Percentiles rank a stretch among this genome's conserved stretches.
Conservation (phyloP, 768 basidiomycete species). For the Lactarius akahatsu region DNA sequence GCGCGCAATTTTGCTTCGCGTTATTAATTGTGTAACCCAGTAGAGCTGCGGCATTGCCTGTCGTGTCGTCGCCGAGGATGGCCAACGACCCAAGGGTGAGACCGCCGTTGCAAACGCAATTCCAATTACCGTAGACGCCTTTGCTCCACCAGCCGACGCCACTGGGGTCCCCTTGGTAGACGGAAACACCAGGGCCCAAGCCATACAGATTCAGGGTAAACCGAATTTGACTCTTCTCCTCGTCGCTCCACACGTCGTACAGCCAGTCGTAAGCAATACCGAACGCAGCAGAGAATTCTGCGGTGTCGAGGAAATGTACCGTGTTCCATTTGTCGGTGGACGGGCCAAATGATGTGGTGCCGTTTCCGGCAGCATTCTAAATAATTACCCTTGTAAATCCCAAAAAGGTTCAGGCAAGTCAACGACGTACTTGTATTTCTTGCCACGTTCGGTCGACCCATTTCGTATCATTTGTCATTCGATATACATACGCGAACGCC, state of each 20-base stretch:
- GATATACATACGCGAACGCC: slow-evolving; percentile 87
- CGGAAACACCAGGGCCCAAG: slow-evolving; percentile 60
- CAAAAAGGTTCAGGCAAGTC: slow-evolving; percentile 3
- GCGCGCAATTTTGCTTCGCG: slow-evolving; percentile 74
- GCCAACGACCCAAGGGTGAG: slow-evolving; percentile 88
- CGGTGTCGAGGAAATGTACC: slow-evolving; percentile 86
- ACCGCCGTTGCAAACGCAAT: slow-evolving; percentile 93
- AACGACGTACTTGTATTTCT: slow-evolving; percentile 72
- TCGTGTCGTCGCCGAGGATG: slow-evolving; percentile 79
- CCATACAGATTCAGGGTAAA: slow-evolving; percentile 76
- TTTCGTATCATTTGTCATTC: slow-evolving; percentile 86
- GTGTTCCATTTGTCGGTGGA: slow-evolving; percentile 76
- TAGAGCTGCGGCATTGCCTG: slow-evolving; percentile 64
- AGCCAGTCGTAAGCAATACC: slow-evolving; percentile 97
- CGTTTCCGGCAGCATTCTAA: slow-evolving; percentile 76
- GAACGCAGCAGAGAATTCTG: slow-evolving; percentile 87
- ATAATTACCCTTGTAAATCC: not conserved
- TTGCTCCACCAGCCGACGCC: slow-evolving; percentile 77
- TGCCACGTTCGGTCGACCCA: slow-evolving; percentile 85
- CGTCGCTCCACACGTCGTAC: slow-evolving; percentile 75
- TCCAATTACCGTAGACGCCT: slow-evolving; percentile 89
- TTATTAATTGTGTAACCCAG: slow-evolving; percentile 69
- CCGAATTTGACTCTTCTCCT: slow-evolving; percentile 69
- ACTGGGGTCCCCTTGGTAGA: slow-evolving; percentile 43
- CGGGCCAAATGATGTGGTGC: slow-evolving; percentile 63